Conservation (phyloP, 345 rosid species). For the Reutealis trisperma region DNA sequence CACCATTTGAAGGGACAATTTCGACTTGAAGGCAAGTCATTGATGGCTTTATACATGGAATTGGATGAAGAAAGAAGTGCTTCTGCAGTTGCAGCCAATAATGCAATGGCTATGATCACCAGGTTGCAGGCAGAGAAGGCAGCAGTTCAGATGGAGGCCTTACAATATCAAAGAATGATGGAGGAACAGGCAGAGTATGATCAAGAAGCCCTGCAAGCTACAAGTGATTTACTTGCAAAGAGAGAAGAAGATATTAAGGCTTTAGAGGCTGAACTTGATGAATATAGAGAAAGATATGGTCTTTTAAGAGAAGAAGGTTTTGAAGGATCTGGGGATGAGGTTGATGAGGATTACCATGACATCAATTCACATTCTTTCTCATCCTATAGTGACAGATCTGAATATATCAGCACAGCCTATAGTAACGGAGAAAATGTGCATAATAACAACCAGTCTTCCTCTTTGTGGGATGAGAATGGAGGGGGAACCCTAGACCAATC, state of each 20-base stretch:
- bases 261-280: conserved; percentile 67
- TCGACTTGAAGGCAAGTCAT: conserved; percentile 74
- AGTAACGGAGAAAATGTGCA: conserved; percentile 21
- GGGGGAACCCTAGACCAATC: conserved; percentile 18
- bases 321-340: conserved; percentile 25
- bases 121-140: conserved; percentile 88
- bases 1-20: conserved; percentile 72
- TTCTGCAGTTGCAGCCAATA: conserved; percentile 88
- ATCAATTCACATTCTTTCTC: conserved; percentile 18
- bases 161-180: conserved; percentile 98
- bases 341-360: conserved; percentile 31
- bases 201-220: conserved; percentile 74
- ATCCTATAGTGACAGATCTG: conserved; percentile 29
- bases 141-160: conserved; percentile 94
- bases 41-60: conserved; percentile 83
- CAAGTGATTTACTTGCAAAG: conserved; percentile 48
- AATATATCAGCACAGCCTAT: conserved; percentile 14
- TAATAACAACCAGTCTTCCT: conserved; percentile 3
- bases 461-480: conserved; percentile 15
- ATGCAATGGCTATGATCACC: conserved; percentile 95
- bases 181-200: conserved; percentile 96
- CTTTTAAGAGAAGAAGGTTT: conserved; percentile 40
- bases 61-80: conserved; percentile 89
- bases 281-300: conserved; percentile 59
- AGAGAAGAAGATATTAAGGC: conserved; percentile 62